phyloP scores from a whole-genome alignment of 2,329 filamentous ascomycete genomes.

The Dactylellina drechsleri region DNA sequence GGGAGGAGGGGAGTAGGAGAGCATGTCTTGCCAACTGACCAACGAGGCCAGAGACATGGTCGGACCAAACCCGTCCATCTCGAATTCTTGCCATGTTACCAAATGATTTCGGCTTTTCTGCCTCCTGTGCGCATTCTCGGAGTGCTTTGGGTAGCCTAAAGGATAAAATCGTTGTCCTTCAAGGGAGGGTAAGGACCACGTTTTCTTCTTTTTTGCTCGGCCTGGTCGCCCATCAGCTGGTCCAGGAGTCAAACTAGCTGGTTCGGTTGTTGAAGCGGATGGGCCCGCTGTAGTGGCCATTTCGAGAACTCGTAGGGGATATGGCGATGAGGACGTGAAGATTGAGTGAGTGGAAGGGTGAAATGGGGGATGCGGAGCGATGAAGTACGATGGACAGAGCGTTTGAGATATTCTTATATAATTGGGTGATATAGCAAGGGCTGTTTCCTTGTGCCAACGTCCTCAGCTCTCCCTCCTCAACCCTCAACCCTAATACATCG shows the following conservation, averaged over 20 bases:
- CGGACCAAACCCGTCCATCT: constrained; percentile 40
- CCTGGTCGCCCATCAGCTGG: constrained; percentile 8
- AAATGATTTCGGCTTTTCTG: constrained; percentile 15
- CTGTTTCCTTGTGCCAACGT: too few species aligned
- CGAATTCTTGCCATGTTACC: constrained; percentile 51
- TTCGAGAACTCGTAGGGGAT: not conserved
- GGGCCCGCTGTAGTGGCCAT: not conserved
- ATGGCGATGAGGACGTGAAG: not conserved
- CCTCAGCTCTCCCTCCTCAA: too few species aligned
- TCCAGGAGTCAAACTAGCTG: constrained; percentile 6
- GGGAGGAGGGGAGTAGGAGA: constrained; percentile 39
- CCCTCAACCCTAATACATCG: too few species aligned
- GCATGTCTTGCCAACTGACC: constrained; percentile 50
- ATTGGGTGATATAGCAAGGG: too few species aligned
- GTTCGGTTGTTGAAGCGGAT: constrained; percentile 2
- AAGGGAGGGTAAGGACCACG: constrained; percentile 28
- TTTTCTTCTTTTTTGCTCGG: constrained; percentile 21
- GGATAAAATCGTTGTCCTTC: constrained; percentile 30
- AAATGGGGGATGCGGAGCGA: not conserved
- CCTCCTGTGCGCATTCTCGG: not conserved
- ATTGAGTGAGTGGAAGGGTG: constrained; percentile 25
- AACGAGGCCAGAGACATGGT: constrained; percentile 45
- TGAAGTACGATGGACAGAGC: too few species aligned
- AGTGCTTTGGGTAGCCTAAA: not conserved
- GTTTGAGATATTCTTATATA: too few species aligned